phyloP scores from a whole-genome alignment of 768 basidiomycete species.

The Boletus rubescentipes region DNA sequence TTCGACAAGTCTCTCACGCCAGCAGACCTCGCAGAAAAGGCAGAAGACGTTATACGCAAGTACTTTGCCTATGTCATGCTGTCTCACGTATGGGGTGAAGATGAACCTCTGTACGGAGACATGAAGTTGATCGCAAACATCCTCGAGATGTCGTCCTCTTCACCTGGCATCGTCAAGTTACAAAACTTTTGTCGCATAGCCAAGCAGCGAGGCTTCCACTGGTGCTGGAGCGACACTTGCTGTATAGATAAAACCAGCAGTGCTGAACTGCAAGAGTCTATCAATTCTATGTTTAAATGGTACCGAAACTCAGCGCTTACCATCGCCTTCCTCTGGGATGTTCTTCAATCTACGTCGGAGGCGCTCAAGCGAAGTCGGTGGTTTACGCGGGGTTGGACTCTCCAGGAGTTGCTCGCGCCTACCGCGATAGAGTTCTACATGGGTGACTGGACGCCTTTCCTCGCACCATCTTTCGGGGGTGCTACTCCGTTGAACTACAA shows the following conservation, averaged over 20 bases:
- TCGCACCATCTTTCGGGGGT: not conserved
- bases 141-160: slow-evolving; percentile 18
- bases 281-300: slow-evolving; percentile 35
- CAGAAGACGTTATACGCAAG: slow-evolving; percentile 12
- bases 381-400: slow-evolving; percentile 31
- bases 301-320: slow-evolving; percentile 31
- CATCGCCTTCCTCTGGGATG: slow-evolving; percentile 29
- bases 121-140: slow-evolving; percentile 11
- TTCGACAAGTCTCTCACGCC: slow-evolving; percentile 4
- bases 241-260: slow-evolving; percentile 32
- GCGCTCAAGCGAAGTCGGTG: slow-evolving; percentile 22
- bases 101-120: slow-evolving; percentile 25
- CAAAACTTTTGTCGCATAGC: slow-evolving; percentile 24
- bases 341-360: slow-evolving; percentile 7
- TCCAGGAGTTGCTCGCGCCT: slow-evolving; percentile 30
- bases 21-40: slow-evolving; percentile 13
- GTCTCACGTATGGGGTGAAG: slow-evolving; percentile 30
- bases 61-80: slow-evolving; percentile 30
- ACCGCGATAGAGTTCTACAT: slow-evolving; percentile 24
- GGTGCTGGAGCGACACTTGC: slow-evolving; percentile 33
- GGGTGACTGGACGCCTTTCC: slow-evolving; percentile 26
- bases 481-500: slow-evolving; percentile 21
- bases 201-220: slow-evolving; percentile 14
- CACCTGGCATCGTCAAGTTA: slow-evolving; percentile 19
- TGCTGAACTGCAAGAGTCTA: slow-evolving; percentile 31